These are phyloP conservation scores for Fusarium mexicanum DNA, from an alignment of 2,329 filamentous ascomycete species.

Conservation along the genomic window DNA sequence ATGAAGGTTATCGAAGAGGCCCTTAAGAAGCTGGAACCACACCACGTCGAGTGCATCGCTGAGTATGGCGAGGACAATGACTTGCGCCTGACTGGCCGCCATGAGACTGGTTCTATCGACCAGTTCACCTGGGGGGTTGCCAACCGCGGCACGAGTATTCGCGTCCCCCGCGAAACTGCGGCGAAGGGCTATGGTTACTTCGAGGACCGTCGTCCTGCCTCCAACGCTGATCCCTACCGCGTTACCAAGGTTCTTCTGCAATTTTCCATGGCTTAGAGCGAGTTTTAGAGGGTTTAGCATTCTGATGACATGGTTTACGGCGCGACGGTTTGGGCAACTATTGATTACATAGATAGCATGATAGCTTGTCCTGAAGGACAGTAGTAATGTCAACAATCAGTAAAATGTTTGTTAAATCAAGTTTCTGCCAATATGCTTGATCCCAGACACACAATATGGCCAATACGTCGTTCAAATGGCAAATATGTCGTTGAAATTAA, in stretches of 20 bases:
- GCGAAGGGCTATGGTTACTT: slow-evolving; percentile 96
- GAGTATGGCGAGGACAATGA: slow-evolving; percentile 98
- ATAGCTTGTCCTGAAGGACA: neutral
- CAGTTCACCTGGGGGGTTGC: slow-evolving; percentile 90
- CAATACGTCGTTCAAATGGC: neutral
- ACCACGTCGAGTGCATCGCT: slow-evolving; percentile 85
- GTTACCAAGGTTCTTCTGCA: slow-evolving; percentile 74
- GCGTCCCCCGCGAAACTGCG: slow-evolving; percentile 86
- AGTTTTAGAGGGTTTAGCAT: neutral
- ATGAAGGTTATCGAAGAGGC: slow-evolving; percentile 93
- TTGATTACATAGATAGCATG: slow-evolving; percentile 32
- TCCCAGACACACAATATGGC: neutral
- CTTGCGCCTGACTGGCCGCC: slow-evolving; percentile 87
- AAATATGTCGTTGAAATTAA: neutral
- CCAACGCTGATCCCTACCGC: slow-evolving; percentile 89
- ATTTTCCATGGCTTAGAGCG: slow-evolving; percentile 34
- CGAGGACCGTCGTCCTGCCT: slow-evolving; percentile 83
- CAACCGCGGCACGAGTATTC: slow-evolving; percentile 93
- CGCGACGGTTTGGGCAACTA: slow-evolving; percentile 25
- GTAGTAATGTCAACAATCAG: slow-evolving; percentile 27
- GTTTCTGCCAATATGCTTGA: neutral
- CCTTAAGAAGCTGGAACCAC: slow-evolving; percentile 83
- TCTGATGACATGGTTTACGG: slow-evolving; percentile 3
- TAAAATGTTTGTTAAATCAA: neutral
- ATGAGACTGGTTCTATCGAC: slow-evolving; percentile 95